Percentiles rank a stretch among this genome's conserved stretches.
Conservation (phyloP, 257 asterid genomes). For the Voacanga thouarsii region DNA sequence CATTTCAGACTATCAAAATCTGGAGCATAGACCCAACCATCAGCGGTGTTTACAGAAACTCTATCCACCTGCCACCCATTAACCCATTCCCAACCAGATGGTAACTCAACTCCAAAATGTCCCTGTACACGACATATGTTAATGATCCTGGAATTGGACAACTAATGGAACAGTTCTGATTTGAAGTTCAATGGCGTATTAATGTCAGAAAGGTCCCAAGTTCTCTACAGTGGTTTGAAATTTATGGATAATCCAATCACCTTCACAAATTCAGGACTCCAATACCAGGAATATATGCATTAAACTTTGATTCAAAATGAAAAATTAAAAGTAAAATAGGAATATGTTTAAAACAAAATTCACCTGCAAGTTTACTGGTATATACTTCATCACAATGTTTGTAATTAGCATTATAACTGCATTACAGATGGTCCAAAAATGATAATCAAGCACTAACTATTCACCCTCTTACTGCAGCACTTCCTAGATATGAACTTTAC, state of each 20-base stretch:
- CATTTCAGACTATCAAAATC: slow-evolving; percentile 64
- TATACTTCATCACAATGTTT: background rate
- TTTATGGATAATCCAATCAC: background rate
- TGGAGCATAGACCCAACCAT: slow-evolving; percentile 96
- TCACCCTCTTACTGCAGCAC: background rate
- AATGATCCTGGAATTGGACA: background rate
- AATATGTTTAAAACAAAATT: background rate
- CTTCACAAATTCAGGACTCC: background rate
- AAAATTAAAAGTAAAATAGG: background rate
- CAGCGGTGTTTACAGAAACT: slow-evolving; percentile 55
- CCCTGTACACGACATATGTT: slow-evolving; percentile 43
- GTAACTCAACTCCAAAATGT: slow-evolving; percentile 51
- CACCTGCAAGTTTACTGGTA: background rate
- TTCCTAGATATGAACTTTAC: background rate
- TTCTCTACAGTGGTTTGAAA: background rate
- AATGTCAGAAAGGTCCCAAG: background rate
- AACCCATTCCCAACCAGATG: slow-evolving; percentile 87
- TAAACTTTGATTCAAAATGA: background rate
- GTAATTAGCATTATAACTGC: background rate
- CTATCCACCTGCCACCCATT: slow-evolving; percentile 86
- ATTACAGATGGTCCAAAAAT: background rate
- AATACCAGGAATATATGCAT: background rate
- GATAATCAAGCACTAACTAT: background rate
- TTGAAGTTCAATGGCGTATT: background rate
- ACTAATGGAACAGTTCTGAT: background rate